These are phyloP conservation scores for Thuidium tamariscinum DNA, from an alignment of 225 moss, liverwort and hornwort genomes.

Conservation along the genomic window DNA sequence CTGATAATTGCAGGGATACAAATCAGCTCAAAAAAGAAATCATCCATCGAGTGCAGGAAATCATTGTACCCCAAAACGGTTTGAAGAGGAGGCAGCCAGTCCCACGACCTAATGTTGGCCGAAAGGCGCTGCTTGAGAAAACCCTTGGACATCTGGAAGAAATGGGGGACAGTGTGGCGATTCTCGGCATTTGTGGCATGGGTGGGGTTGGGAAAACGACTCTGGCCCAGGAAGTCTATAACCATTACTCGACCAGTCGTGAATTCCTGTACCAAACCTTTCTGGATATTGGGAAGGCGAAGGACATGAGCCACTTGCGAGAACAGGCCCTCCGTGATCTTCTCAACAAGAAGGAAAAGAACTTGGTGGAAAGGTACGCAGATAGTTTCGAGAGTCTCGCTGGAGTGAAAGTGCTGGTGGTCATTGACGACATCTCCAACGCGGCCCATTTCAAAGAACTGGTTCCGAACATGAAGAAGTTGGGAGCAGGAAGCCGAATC, in stretches of 20 bases:
- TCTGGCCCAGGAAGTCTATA: not conserved
- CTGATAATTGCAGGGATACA: not conserved
- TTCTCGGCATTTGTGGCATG: conserved; percentile 23
- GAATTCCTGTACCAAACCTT: not conserved
- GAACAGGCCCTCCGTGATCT: not conserved
- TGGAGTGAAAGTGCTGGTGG: conserved; percentile 1
- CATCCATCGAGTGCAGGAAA: not conserved
- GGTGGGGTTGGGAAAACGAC: conserved; percentile 33
- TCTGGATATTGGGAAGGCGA: not conserved
- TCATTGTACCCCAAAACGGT: not conserved
- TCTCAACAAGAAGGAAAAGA: not conserved
- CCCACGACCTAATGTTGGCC: not conserved
- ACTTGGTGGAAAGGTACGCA: not conserved
- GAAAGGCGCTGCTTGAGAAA: not conserved
- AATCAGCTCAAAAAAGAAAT: not conserved
- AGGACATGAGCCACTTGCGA: not conserved
- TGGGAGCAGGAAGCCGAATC: conserved; percentile 14
- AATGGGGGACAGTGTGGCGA: conserved; percentile 10
- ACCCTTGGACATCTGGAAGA: not conserved
- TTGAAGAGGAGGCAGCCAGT: not conserved
- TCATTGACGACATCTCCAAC: conserved; percentile 10
- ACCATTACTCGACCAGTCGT: not conserved
- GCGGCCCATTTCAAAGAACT: not conserved
- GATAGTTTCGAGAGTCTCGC: not conserved
- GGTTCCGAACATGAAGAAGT: not conserved